Evolutionary conservation across 2,329 filamentous ascomycete species (phyloP).

Genomic region (Ceratocystis colombiana): DNA sequence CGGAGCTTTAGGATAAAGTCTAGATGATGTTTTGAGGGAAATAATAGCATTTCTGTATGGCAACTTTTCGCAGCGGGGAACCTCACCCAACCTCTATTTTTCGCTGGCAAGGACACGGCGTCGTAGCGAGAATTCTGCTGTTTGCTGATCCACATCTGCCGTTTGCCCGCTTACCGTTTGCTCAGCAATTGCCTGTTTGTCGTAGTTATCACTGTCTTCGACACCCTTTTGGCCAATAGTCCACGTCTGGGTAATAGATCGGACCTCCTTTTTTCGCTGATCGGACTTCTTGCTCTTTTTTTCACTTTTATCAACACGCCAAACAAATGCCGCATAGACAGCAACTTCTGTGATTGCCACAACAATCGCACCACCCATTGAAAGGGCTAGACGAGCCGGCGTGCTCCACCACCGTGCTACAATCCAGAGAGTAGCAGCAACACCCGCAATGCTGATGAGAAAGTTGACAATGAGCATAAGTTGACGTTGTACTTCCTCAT

Average conservation of each 20-base stretch:
- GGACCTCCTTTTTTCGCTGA: conserved; percentile 46
- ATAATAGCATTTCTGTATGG: not conserved
- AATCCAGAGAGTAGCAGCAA: conserved; percentile 69
- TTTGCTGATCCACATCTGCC: not conserved
- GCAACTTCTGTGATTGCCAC: conserved; percentile 68
- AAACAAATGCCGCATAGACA: conserved; percentile 65
- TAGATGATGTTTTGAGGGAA: not conserved
- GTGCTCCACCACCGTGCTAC: conserved; percentile 65
- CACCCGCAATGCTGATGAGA: conserved; percentile 71
- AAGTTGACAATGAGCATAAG: conserved; percentile 82
- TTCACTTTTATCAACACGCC: conserved; percentile 60
- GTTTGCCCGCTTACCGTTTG: not conserved
- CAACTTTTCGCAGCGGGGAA: no score
- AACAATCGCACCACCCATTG: conserved; percentile 57
- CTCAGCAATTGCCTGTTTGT: conserved; percentile 24
- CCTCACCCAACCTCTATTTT: not conserved
- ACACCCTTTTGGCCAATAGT: conserved; percentile 41
- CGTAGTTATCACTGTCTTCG: conserved; percentile 28
- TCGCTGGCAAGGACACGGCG: conserved; percentile 6
- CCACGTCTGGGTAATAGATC: conserved; percentile 63
- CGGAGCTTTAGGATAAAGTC: not conserved
- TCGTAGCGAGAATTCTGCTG: not conserved
- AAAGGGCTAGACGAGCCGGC: conserved; percentile 58
- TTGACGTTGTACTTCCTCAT: conserved; percentile 71
- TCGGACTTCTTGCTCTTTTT: conserved; percentile 44